phyloP scores from a whole-genome alignment of 768 basidiomycete genomes.

The Psilocybe subaeruginosa region DNA sequence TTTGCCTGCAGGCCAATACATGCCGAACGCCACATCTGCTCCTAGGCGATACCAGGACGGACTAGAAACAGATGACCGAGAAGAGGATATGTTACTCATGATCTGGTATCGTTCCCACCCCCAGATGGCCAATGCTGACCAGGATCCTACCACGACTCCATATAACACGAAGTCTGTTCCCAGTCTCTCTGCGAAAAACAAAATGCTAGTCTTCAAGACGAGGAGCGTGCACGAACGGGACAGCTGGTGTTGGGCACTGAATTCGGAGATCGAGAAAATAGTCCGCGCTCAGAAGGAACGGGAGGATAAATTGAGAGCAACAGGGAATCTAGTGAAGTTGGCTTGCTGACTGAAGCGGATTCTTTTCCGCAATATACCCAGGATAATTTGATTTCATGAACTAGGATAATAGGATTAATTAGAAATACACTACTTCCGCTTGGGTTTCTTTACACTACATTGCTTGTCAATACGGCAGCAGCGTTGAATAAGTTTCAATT shows the following conservation, averaged over 20 bases:
- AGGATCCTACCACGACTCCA: constrained; percentile 30
- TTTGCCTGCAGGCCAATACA: constrained; percentile 66
- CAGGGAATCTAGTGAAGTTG: constrained; percentile 55
- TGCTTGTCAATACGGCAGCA: constrained; percentile 12
- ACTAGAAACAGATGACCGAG: constrained; percentile 82
- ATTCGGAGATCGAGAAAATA: constrained; percentile 85
- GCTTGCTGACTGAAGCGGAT: constrained; percentile 1
- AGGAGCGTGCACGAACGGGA: constrained; percentile 89
- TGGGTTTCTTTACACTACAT: constrained; percentile 83
- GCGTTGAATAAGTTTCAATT: neutral
- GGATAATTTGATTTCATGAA: constrained; percentile 3
- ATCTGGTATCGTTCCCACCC: constrained; percentile 64
- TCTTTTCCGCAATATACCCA: neutral
- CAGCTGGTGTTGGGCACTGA: constrained; percentile 94
- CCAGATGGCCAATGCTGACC: constrained; percentile 29
- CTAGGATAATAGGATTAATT: constrained; percentile 8
- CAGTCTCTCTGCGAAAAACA: constrained; percentile 57
- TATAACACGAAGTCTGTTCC: constrained; percentile 42
- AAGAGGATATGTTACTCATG: constrained; percentile 88
- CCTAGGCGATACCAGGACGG: constrained; percentile 90
- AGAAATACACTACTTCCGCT: constrained; percentile 50
- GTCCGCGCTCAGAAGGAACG: constrained; percentile 62
- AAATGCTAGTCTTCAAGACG: constrained; percentile 68
- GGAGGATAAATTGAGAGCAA: constrained; percentile 67
- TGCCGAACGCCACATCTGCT: constrained; percentile 48